Percentiles rank a stretch among this genome's conserved stretches.
These are phyloP conservation scores for Schrenkiella parvula DNA, from an alignment of 345 rosid genomes.

Conservation along the genomic window DNA sequence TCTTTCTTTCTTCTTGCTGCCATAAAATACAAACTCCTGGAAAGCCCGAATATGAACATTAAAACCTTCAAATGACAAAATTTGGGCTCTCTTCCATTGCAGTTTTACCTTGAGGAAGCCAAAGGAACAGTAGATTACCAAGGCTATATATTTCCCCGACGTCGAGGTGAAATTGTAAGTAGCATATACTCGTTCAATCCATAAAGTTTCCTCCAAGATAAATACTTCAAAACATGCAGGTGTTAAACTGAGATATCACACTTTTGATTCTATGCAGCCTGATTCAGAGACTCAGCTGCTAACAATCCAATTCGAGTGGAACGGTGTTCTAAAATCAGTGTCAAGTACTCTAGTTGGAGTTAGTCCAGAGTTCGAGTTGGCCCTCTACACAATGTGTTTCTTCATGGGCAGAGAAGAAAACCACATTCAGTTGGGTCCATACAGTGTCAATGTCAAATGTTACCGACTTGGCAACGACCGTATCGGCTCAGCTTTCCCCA, in stretches of 20 bases:
- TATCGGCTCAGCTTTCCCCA: conserved; percentile 75
- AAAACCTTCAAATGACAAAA: background rate
- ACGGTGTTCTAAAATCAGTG: conserved; percentile 83
- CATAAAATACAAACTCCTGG: background rate
- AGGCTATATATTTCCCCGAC: conserved; percentile 79
- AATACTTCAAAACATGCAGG: background rate
- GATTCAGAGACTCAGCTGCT: conserved; percentile 82
- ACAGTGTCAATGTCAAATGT: conserved; percentile 88
- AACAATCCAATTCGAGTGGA: conserved; percentile 86
- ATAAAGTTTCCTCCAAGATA: background rate
- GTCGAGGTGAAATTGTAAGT: conserved; percentile 77
- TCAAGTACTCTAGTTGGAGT: conserved; percentile 79
- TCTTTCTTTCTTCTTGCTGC: background rate
- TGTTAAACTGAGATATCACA: background rate
- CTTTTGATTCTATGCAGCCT: conserved; percentile 44
- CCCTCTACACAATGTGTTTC: conserved; percentile 82
- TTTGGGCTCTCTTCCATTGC: background rate
- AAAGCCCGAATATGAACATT: background rate
- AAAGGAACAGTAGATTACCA: conserved; percentile 84
- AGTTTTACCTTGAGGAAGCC: conserved; percentile 91
- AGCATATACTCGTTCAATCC: background rate
- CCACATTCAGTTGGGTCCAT: conserved; percentile 74
- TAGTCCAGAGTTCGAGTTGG: conserved; percentile 89
- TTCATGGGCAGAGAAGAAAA: conserved; percentile 76
- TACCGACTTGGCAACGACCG: conserved; percentile 58